Conservation (phyloP, 768 basidiomycete genomes). For the Tulasnella sp. region DNA sequence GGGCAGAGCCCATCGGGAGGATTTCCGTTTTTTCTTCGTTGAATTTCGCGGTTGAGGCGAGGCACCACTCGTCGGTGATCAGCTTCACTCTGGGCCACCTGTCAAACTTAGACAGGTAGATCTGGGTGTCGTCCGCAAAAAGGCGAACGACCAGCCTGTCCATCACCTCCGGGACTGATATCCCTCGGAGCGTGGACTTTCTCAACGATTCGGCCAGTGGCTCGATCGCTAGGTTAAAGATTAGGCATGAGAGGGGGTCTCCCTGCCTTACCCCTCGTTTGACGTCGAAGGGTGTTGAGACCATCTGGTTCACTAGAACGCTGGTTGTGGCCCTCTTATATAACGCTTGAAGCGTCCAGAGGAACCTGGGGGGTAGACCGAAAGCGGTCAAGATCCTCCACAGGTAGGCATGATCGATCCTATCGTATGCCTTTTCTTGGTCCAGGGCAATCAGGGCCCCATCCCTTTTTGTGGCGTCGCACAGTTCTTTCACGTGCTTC, state of each 20-base stretch:
- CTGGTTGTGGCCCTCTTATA: not conserved
- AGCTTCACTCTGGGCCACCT: slow-evolving; percentile 24
- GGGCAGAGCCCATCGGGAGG: slow-evolving; percentile 30
- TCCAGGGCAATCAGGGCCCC: not conserved
- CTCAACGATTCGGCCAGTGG: not conserved
- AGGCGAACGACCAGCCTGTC: slow-evolving; percentile 9
- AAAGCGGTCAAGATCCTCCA: slow-evolving; percentile 5
- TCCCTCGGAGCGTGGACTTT: not conserved
- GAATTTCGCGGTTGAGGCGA: slow-evolving; percentile 33
- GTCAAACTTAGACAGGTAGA: slow-evolving; percentile 31
- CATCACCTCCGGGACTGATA: not conserved
- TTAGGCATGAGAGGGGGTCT: slow-evolving; percentile 3
- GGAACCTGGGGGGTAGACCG: not conserved
- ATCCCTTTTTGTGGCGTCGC: not conserved
- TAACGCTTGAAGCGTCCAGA: not conserved
- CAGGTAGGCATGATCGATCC: not conserved
- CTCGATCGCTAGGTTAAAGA: too few relatives aligned
- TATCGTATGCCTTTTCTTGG: too few relatives aligned
- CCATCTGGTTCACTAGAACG: slow-evolving; percentile 3
- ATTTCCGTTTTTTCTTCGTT: slow-evolving; percentile 33
- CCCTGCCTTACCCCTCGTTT: slow-evolving; percentile 22
- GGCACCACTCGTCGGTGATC: slow-evolving; percentile 33
- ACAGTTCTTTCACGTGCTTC: not conserved
- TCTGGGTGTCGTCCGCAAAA: slow-evolving; percentile 33
- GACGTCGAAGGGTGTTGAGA: not conserved